Evolutionary conservation across 2,329 filamentous ascomycete genomes (phyloP).

Genomic region (Parafenestella ontariensis): DNA sequence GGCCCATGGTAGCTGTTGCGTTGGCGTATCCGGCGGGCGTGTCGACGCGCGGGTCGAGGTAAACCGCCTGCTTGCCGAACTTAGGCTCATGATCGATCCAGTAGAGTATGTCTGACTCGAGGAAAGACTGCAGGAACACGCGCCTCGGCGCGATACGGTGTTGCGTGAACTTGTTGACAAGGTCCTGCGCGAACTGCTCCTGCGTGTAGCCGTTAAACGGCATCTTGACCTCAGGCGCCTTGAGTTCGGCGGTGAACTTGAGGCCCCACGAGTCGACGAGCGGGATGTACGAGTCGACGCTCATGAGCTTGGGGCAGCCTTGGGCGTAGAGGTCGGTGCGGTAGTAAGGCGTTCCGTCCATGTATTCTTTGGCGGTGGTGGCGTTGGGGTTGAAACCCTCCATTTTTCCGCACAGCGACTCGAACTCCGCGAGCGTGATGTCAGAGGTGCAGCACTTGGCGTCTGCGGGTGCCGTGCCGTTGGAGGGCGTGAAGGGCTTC

Average conservation of each 20-base stretch:
- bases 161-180: slow-evolving; percentile 55
- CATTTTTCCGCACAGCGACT: slow-evolving; percentile 71
- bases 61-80: slow-evolving; percentile 68
- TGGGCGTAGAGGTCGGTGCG: slow-evolving; percentile 70
- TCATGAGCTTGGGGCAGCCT: slow-evolving; percentile 66
- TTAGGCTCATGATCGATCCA: slow-evolving; percentile 69
- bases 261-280: slow-evolving; percentile 65
- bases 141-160: slow-evolving; percentile 49
- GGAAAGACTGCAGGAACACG: slow-evolving; percentile 68
- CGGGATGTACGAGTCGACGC: slow-evolving; percentile 68
- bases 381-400: slow-evolving; percentile 68
- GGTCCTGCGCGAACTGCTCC: slow-evolving; percentile 68
- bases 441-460: slow-evolving; percentile 76
- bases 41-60: slow-evolving; percentile 67
- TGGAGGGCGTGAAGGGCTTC: slow-evolving; percentile 43
- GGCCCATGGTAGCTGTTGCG: slow-evolving; percentile 65
- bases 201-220: slow-evolving; percentile 73
- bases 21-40: slow-evolving; percentile 57
- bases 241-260: slow-evolving; percentile 61
- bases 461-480: slow-evolving; percentile 54
- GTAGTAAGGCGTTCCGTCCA: slow-evolving; percentile 66
- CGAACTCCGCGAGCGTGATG: slow-evolving; percentile 72
- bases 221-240: slow-evolving; percentile 72
- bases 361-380: slow-evolving; percentile 64
- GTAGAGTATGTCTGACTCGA: slow-evolving; percentile 64